Evolutionary conservation across 176 grass and related monocot genomes (phyloP).

Genomic region (Musa acuminata): DNA sequence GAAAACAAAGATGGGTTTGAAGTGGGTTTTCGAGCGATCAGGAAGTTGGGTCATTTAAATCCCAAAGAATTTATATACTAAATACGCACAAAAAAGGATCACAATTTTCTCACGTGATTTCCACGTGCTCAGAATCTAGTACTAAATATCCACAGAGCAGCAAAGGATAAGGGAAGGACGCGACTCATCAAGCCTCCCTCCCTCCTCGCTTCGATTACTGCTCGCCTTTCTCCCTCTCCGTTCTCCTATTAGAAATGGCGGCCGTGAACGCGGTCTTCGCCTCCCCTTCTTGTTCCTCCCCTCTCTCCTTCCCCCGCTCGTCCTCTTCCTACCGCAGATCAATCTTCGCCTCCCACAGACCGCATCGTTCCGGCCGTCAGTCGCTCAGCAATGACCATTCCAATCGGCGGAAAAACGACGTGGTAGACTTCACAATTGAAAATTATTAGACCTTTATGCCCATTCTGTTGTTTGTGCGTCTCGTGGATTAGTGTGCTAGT

Average conservation of each 20-base stretch:
- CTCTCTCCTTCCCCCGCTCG: neutral
- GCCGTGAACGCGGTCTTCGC: neutral
- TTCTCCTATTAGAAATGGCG: neutral
- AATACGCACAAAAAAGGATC: too few relatives aligned
- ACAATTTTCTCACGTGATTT: too few relatives aligned
- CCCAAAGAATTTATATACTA: too few relatives aligned
- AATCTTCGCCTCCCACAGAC: constrained; percentile 1
- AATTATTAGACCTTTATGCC: neutral
- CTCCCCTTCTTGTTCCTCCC: constrained; percentile 17
- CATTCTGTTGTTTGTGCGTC: neutral
- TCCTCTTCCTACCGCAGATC: neutral
- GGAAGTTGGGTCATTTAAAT: too few relatives aligned
- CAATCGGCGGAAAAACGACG: neutral
- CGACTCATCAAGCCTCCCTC: too few relatives aligned
- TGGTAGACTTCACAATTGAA: neutral
- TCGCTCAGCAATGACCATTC: neutral
- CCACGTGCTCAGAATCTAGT: too few relatives aligned
- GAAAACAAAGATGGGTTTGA: too few relatives aligned
- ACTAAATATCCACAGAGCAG: too few relatives aligned
- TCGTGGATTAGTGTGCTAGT: neutral
- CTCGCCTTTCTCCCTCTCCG: too few relatives aligned
- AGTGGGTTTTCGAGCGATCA: too few relatives aligned
- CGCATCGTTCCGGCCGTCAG: neutral
- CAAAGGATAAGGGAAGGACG: too few relatives aligned
- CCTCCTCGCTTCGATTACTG: too few relatives aligned